A percentile compares a stretch with the other conserved stretches of the same genome.
Evolutionary conservation across 1,284 basidiomycete species (phyloP).

Genomic region (Leccinum angustisporum): DNA sequence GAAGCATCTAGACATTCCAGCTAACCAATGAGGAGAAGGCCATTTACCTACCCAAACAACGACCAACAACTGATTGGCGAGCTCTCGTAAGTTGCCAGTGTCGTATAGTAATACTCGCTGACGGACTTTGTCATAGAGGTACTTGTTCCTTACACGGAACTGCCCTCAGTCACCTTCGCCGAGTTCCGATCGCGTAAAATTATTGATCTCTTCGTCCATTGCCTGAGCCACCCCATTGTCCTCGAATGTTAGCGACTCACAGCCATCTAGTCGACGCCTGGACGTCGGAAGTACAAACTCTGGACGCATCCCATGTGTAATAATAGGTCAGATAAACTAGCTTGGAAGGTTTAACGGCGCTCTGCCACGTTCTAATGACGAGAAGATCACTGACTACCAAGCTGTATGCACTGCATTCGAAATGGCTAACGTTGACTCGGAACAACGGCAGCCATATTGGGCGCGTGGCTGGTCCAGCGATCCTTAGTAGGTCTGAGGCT

Average conservation of each 20-base stretch:
- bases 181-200: neutral
- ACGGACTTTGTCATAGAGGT: neutral
- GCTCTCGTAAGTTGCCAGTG: too few species aligned
- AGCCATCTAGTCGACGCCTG: neutral
- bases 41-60: too few species aligned
- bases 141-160: neutral
- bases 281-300: neutral
- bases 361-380: neutral
- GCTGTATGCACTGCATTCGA: neutral
- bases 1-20: too few species aligned
- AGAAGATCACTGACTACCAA: neutral
- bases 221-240: neutral
- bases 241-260: neutral
- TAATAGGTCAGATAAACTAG: too few species aligned
- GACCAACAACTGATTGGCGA: too few species aligned
- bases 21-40: too few species aligned
- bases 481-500: neutral
- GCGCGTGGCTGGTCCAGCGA: neutral
- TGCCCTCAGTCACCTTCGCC: neutral
- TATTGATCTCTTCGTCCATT: neutral
- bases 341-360: neutral
- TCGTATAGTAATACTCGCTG: neutral
- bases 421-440: neutral
- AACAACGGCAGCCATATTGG: neutral
- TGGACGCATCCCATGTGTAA: neutral